phyloP scores from a whole-genome alignment of 2,329 filamentous ascomycete species.

The Colletotrichum coccodes region DNA sequence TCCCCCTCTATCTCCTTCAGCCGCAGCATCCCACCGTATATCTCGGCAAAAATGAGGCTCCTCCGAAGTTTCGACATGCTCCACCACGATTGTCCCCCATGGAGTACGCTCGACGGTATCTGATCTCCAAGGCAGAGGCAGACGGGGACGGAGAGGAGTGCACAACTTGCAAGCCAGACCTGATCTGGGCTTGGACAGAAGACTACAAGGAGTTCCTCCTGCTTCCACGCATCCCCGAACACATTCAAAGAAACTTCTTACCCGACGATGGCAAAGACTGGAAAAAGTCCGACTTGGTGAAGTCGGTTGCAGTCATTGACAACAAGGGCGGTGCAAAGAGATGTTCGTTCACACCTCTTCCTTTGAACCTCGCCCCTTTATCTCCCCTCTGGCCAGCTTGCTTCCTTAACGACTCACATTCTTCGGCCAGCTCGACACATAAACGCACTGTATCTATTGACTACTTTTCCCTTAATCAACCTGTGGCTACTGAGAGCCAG shows the following conservation, averaged over 20 bases:
- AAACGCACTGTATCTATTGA: not conserved
- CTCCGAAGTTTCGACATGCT: slow-evolving; percentile 23
- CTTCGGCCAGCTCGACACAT: not conserved
- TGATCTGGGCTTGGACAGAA: slow-evolving; percentile 46
- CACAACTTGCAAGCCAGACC: slow-evolving; percentile 41
- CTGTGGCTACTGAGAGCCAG: not conserved
- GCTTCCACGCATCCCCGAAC: slow-evolving; percentile 44
- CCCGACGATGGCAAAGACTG: slow-evolving; percentile 13
- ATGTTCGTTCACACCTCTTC: slow-evolving; percentile 20
- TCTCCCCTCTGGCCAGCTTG: slow-evolving; percentile 21
- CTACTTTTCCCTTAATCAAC: not conserved
- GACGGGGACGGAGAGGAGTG: slow-evolving; percentile 39
- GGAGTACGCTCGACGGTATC: slow-evolving; percentile 49
- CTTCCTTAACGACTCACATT: slow-evolving; percentile 7
- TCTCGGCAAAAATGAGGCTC: slow-evolving; percentile 17
- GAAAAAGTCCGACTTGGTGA: slow-evolving; percentile 7
- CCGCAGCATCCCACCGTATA: slow-evolving; percentile 25
- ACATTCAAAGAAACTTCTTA: slow-evolving; percentile 34
- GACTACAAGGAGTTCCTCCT: slow-evolving; percentile 47
- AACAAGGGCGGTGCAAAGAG: slow-evolving; percentile 2
- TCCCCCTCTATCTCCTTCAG: slow-evolving; percentile 27
- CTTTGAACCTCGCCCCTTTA: slow-evolving; percentile 18
- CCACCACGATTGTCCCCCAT: slow-evolving; percentile 47
- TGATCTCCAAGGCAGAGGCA: slow-evolving; percentile 45
- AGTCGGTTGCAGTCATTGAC: not conserved